Evolutionary conservation across 768 basidiomycete species (phyloP).

Genomic region (Pleurotus pulmonarius): DNA sequence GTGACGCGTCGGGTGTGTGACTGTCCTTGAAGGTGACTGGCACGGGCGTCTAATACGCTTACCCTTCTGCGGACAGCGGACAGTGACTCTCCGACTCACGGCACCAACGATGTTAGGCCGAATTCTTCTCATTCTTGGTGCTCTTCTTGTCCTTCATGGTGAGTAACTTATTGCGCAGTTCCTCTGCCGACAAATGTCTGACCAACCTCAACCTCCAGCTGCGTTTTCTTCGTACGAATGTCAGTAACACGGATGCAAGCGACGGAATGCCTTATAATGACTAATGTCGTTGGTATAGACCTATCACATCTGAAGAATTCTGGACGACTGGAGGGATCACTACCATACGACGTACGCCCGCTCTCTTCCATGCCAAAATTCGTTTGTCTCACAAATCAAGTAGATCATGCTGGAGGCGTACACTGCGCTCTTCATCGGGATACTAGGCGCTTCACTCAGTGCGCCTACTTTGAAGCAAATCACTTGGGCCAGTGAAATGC

Average conservation of each 20-base stretch:
- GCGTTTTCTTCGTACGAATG: constrained; percentile 82
- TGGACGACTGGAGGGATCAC: constrained; percentile 60
- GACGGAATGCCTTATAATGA: neutral
- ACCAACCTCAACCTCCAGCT: constrained; percentile 38
- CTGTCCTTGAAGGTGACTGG: too few species aligned
- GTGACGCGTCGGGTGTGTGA: too few species aligned
- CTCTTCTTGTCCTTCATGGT: constrained; percentile 48
- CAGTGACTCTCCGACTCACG: too few species aligned
- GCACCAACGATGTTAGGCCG: too few species aligned
- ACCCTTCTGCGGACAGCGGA: too few species aligned
- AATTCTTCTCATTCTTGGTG: too few species aligned
- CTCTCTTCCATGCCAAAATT: neutral
- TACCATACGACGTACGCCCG: constrained; percentile 58
- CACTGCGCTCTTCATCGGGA: constrained; percentile 60
- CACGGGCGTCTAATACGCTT: too few species aligned
- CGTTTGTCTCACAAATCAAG: neutral
- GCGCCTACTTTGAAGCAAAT: constrained; percentile 73
- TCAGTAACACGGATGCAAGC: constrained; percentile 26
- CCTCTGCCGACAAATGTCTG: neutral
- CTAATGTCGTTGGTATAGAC: constrained; percentile 40
- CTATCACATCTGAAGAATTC: constrained; percentile 74
- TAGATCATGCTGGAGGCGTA: constrained; percentile 71
- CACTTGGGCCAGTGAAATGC: constrained; percentile 90
- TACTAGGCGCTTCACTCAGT: constrained; percentile 68
- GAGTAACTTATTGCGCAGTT: constrained; percentile 10